Base-by-base conservation (phyloP, 371 early-diverging fungal genomes). In the Mortierella sp. region DNA sequence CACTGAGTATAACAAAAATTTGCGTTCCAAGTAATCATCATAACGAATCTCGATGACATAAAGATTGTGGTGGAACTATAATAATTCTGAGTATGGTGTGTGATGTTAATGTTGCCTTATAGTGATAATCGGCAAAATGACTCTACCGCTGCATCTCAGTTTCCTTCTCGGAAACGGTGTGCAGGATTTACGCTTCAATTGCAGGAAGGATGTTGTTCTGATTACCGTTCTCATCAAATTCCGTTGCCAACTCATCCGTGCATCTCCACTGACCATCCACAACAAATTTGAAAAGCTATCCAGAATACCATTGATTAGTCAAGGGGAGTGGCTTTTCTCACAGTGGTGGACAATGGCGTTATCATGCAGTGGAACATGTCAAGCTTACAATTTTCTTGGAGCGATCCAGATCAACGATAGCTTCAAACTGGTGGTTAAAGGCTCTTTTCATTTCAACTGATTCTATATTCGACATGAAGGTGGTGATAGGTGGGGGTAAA, bases 191-290 rank as follows among this genome's bases (percentile, higher is more conserved):
- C 28, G 47, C 27, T n/a, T 17, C 7, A 26, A 64, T 12, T 28
- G 62, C 23, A 23, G 57, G 62, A 26, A 82, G 58, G 27, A 81
- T 66, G 27, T 82, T 81, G 55, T 82, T 82, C 54, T 68, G 43
- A 44, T 82, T 79, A 19, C 81, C 81, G 19, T n/a, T 24, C 4
- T 31, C 39, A 37, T 78, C 78, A 31, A 34, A 56, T 44, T 59
- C 78, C 31, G 78, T 78, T 41, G 58, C 56, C 62, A 59, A 59
- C 19, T 79, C 79, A 17, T 47, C 60, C 15, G 80, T 62, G 55
- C 81, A 81, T 26, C 27, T 31, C 85, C 85, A 85, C 30, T 73
- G 57, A 1, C 80, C 83, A 72, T 85, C 85, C 7, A 85, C 82
- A 34, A 85, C 64, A 46, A 82, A 85, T 34, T 83, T 83, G 75